phyloP scores from a whole-genome alignment of 768 basidiomycete genomes.

The Austroboletus eburneus region DNA sequence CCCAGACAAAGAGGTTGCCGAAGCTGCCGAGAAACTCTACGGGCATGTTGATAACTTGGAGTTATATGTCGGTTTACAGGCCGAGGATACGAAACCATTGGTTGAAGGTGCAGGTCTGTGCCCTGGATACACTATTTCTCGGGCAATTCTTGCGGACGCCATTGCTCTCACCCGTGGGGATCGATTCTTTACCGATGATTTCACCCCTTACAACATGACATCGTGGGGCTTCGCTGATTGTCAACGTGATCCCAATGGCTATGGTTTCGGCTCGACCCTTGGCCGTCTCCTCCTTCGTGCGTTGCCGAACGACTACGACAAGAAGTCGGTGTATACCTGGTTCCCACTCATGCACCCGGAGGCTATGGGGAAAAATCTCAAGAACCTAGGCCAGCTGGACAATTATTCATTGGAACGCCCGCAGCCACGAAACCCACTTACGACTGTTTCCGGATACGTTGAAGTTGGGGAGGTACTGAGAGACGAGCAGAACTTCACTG shows the following conservation, averaged over 20 bases:
- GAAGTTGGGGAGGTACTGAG: conserved; percentile 52
- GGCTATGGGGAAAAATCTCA: conserved; percentile 57
- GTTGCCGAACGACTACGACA: conserved; percentile 63
- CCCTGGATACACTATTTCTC: conserved; percentile 81
- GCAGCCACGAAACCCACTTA: conserved; percentile 17
- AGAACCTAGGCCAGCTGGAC: conserved; percentile 48
- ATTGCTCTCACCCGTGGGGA: conserved; percentile 85
- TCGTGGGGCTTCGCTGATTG: conserved; percentile 84
- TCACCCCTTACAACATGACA: conserved; percentile 76
- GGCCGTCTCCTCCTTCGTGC: conserved; percentile 72
- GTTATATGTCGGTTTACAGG: conserved; percentile 77
- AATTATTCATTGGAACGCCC: conserved; percentile 59
- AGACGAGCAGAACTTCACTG: conserved; percentile 40
- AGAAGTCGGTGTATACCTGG: conserved; percentile 75
- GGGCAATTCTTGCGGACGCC: conserved; percentile 83
- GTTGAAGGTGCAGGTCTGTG: conserved; percentile 80
- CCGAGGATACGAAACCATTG: conserved; percentile 71
- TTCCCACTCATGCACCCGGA: conserved; percentile 85
- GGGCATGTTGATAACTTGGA: conserved; percentile 73
- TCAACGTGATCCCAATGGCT: conserved; percentile 65
- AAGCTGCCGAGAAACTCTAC: conserved; percentile 74
- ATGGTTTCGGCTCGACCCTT: conserved; percentile 67
- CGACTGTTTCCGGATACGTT: conserved; percentile 43
- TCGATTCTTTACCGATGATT: conserved; percentile 77
- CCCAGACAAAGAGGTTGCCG: conserved; percentile 60